phyloP scores from a whole-genome alignment of 2,329 filamentous ascomycete species.

The Achaetomium macrosporum region DNA sequence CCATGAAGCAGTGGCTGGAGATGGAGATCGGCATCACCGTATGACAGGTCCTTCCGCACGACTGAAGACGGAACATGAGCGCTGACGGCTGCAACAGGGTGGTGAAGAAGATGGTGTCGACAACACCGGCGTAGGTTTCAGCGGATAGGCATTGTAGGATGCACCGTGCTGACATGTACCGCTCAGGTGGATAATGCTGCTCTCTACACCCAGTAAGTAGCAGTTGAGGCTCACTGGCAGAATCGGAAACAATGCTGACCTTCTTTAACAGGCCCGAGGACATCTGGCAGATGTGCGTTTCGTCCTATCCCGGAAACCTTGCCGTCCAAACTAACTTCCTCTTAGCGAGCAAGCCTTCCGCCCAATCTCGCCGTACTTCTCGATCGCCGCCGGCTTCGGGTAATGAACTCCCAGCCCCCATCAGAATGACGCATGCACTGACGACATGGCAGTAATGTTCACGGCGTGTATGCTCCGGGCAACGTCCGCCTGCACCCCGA shows the following conservation, averaged over 20 bases:
- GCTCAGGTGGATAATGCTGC: constrained; percentile 22
- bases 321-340: constrained; percentile 1
- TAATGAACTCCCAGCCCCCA: neutral
- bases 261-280: constrained; percentile 61
- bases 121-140: constrained; percentile 18
- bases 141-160: neutral
- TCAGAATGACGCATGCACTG: neutral
- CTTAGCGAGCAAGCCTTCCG: constrained; percentile 58
- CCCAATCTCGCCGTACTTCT: constrained; percentile 91
- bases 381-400: constrained; percentile 91
- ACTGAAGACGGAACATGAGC: neutral
- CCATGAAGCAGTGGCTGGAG: constrained; percentile 99
- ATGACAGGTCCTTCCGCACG: neutral
- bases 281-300: constrained; percentile 75
- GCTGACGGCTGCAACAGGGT: constrained; percentile 32
- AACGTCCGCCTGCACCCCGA: constrained; percentile 97
- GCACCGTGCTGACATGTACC: neutral
- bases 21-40: constrained; percentile 93
- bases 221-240: neutral
- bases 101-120: constrained; percentile 75
- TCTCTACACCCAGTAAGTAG: constrained; percentile 62
- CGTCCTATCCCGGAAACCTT: neutral
- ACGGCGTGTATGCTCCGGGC: constrained; percentile 93
- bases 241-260: neutral
- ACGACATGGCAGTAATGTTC: constrained; percentile 63